Evolutionary conservation across 331 rosid genomes (phyloP), one percentile per base, ranked within the genome.

Genomic region (Erythrophleum ivorense): DNA sequence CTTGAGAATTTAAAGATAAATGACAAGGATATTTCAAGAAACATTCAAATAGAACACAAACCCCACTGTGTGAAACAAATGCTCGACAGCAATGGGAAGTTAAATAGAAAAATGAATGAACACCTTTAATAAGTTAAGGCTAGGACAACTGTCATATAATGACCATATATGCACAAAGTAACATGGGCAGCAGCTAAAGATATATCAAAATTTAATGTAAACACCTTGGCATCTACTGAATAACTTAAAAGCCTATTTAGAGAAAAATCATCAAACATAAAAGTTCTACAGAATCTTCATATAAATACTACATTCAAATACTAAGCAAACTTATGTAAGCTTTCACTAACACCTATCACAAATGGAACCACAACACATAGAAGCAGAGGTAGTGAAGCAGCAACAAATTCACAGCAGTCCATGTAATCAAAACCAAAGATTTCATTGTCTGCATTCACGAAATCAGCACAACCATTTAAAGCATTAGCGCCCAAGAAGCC

Each of bases 401-500:
- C 97, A 92, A 90, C 92, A 87, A 80, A 89, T 87, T 82, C 83
- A 88, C 89, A 90, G 89, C 85, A 90, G 91, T 83, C 92, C 97
- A 92, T 84, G 92, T 88, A 92, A 90, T 84, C 85, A 85, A 83
- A 89, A 84, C 90, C 91, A 92, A 84, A 89, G 90, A 85, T 88
- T 86, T 92, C 94, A 92, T 81, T 84, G 89, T 90, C 97, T 88
- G 92, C 91, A 90, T 84, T 90, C 88, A 90, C 86, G 92, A 82
- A 90, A 92, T 85, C 97, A 91, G 88, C 94, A 90, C 80, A 92
- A 92, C 91, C 94, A 92, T 86, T 84, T 87, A 90, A 92, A 84
- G 94, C 92, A 92, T 82, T 80, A 87, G 89, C 90, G 89, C 79
- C 92, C 92, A 90, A 90, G 92, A 87, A 92, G 94, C 97, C 92